These are phyloP conservation scores for Rosa chinensis DNA, from an alignment of 306 rosid species.

Conservation along the genomic window DNA sequence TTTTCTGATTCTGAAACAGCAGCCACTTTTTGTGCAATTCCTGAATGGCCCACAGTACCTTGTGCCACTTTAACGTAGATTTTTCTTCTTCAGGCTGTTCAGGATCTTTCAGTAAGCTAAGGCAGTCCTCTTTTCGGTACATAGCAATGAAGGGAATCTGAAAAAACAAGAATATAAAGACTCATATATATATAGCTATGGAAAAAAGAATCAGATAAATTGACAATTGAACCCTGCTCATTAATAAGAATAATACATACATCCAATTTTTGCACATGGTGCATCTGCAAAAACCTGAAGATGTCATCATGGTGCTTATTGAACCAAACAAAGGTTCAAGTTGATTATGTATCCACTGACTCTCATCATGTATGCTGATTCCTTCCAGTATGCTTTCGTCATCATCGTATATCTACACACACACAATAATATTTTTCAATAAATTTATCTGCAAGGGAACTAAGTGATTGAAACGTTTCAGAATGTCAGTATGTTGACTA, in stretches of 20 bases:
- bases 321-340: slow-evolving; percentile 62
- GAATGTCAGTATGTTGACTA: too few species aligned
- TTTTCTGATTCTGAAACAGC: slow-evolving; percentile 85
- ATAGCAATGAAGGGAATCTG: slow-evolving; percentile 86
- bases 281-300: slow-evolving; percentile 77
- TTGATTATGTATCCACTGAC: slow-evolving; percentile 67
- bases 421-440: too few species aligned
- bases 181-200: slow-evolving; percentile 2
- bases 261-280: slow-evolving; percentile 82
- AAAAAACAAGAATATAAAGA: not conserved
- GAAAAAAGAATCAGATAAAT: slow-evolving; percentile 19
- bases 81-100: slow-evolving; percentile 49
- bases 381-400: not conserved
- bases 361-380: slow-evolving; percentile 60
- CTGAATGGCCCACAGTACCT: slow-evolving; percentile 92
- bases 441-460: too few species aligned
- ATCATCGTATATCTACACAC: not conserved
- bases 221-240: not conserved
- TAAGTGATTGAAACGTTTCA: too few species aligned
- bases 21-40: slow-evolving; percentile 93
- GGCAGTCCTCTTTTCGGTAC: slow-evolving; percentile 91
- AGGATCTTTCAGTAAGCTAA: slow-evolving; percentile 72
- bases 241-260: slow-evolving; percentile 48
- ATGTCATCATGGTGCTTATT: slow-evolving; percentile 57
- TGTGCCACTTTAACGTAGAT: slow-evolving; percentile 69